Percentiles rank a stretch among this genome's conserved stretches.
Conservation (phyloP, 805 yeast genomes). For the Yarrowia keelungensis region DNA sequence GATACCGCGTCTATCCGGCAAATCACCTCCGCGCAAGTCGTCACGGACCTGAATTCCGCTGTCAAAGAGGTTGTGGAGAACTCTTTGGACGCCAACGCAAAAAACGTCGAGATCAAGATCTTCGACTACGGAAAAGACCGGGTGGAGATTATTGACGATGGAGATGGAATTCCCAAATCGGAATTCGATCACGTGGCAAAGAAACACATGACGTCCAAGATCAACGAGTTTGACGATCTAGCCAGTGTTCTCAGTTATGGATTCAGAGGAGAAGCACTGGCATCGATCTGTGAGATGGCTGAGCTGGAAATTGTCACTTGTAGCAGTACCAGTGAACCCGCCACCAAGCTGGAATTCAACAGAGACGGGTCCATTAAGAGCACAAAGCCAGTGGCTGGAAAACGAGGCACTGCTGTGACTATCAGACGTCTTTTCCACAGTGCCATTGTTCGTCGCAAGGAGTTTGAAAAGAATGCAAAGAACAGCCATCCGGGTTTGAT, state of each 20-base stretch:
- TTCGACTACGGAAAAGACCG: conserved; percentile 75
- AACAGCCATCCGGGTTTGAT: conserved; percentile 78
- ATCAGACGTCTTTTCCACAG: conserved; percentile 66
- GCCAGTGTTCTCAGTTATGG: conserved; percentile 59
- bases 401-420: conserved; percentile 71
- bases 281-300: conserved; percentile 59
- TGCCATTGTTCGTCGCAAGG: conserved; percentile 83
- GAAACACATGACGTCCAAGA: conserved; percentile 64
- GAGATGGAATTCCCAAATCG: conserved; percentile 64
- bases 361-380: conserved; percentile 58
- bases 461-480: conserved; percentile 68
- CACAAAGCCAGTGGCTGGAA: conserved; percentile 56
- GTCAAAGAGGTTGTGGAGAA: conserved; percentile 89
- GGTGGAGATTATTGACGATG: conserved; percentile 76
- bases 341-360: conserved; percentile 62
- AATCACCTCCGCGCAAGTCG: conserved; percentile 93
- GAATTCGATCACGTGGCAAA: conserved; percentile 59
- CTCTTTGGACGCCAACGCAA: conserved; percentile 78
- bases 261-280: conserved; percentile 75
- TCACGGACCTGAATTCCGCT: conserved; percentile 75
- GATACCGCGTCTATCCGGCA: conserved; percentile 65
- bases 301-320: conserved; percentile 59
- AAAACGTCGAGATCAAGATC: conserved; percentile 70
- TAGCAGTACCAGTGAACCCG: conserved; percentile 58
- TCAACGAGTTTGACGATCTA: conserved; percentile 52